Percentiles rank a stretch among this genome's conserved stretches.
Evolutionary conservation across 805 yeast genomes (phyloP).

Genomic region (Ogataea degrootiae): DNA sequence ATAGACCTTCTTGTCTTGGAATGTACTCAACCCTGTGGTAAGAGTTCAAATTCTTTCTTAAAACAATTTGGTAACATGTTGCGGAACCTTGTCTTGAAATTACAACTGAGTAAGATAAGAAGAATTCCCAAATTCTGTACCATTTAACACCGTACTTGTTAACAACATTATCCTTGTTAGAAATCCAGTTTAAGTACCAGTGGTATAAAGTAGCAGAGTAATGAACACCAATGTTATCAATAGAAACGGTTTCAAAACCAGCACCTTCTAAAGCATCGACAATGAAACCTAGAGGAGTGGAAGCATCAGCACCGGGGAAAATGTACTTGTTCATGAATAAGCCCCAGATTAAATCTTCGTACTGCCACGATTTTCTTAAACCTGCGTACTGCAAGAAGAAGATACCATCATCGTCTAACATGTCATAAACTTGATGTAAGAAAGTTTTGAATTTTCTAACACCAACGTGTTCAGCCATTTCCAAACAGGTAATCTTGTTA

Average conservation of each 20-base stretch:
- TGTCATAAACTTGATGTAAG: constrained; percentile 74
- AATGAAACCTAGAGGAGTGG: constrained; percentile 87
- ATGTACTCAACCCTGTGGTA: constrained; percentile 79
- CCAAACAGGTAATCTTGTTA: constrained; percentile 84
- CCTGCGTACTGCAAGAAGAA: constrained; percentile 89
- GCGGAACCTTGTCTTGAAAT: constrained; percentile 92
- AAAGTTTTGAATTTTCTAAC: constrained; percentile 75
- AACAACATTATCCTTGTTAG: constrained; percentile 69
- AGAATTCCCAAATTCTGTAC: constrained; percentile 92
- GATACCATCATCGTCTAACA: constrained; percentile 88
- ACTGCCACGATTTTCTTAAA: constrained; percentile 87
- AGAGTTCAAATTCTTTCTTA: constrained; percentile 84
- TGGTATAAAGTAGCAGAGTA: constrained; percentile 88
- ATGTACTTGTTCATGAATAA: constrained; percentile 92
- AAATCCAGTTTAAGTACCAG: constrained; percentile 94
- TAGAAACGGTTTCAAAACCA: constrained; percentile 78
- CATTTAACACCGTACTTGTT: constrained; percentile 83
- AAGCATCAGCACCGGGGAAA: constrained; percentile 97
- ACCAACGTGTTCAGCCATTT: constrained; percentile 97
- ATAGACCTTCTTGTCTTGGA: constrained; percentile 72
- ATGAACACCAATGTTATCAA: constrained; percentile 89
- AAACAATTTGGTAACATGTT: constrained; percentile 82
- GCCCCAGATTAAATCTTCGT: constrained; percentile 92
- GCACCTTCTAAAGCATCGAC: constrained; percentile 70
- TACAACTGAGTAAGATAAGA: constrained; percentile 76